Evolutionary conservation across 257 asterid species (phyloP), one percentile per base, ranked within the genome.

Genomic region (Galeopsis tetrahit): DNA sequence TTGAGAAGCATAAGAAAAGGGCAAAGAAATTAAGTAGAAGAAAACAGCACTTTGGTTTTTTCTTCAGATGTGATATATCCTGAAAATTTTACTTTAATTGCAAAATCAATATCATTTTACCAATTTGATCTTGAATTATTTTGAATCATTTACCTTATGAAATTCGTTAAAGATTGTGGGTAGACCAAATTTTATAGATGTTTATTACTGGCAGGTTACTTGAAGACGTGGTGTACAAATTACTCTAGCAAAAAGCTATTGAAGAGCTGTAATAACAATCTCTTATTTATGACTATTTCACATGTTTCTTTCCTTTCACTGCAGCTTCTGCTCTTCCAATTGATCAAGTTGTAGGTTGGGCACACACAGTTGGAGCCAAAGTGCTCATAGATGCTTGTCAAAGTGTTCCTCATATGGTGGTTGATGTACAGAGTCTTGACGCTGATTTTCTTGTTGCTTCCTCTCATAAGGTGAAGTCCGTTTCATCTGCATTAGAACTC

Each of bases 381-480:
- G 98, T 95, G 79, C 96, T 95, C 60, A 81, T 95, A 7, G 99
- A 92, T 87, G 99, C 99, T 75, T 95, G 99, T 72, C 99, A 92
- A 85, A 95, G 98, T 82, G 99, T 95, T 66, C 99, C 99, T 58
- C 98, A 95, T 82, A 92, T 92, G 96, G 88, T 76, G 61, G 97
- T 95, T 65, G 92, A 95, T 69, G 98, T 95, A 15, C 80, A 82
- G 85, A 85, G 76, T 81, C 95, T 95, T 52, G 89, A 81, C 65
- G 65, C 89, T 58, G 99, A 95, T 87, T 95, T 95, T 80, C 89
- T 95, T 60, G 98, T 90, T 78, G 98, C 98, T 74, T 92, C 99
- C 70, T 95, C 99, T 64, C 99, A 95, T 79, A 95, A 95, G 99
- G 97, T 95, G 65, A 74, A 72, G 77, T 75, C 81, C 53, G 77